These are phyloP conservation scores for Chytriomyces hyalinus DNA, from an alignment of 192 early-diverging fungal species.

Conservation along the genomic window DNA sequence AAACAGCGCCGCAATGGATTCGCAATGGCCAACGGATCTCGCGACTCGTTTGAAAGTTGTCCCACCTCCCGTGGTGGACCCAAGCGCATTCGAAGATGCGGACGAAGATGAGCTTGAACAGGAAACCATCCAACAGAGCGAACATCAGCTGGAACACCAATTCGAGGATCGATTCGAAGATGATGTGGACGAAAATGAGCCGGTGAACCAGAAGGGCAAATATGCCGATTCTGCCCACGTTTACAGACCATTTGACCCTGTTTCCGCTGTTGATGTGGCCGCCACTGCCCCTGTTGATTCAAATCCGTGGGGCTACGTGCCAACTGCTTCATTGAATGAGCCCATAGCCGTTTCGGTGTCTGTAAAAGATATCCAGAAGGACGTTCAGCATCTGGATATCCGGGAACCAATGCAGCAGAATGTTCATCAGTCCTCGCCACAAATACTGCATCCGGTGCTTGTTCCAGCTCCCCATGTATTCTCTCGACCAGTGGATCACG, in stretches of 20 bases:
- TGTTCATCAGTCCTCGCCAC: not conserved
- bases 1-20: too few relatives aligned
- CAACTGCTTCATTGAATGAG: not conserved
- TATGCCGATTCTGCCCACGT: not conserved
- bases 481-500: not conserved
- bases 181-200: not conserved
- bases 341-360: not conserved
- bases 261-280: not conserved
- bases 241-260: not conserved
- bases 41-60: too few relatives aligned
- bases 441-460: not conserved
- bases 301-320: too few relatives aligned
- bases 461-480: not conserved
- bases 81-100: constrained; percentile 19
- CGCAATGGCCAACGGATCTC: too few relatives aligned
- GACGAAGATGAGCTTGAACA: constrained; percentile 11
- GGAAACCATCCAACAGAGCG: not conserved
- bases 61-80: not conserved
- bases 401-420: too few relatives aligned
- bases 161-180: not conserved
- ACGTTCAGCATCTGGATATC: too few relatives aligned
- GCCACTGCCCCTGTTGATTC: not conserved
- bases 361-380: not conserved
- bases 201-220: not conserved
- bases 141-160: not conserved